Base-by-base conservation (phyloP, 768 basidiomycete genomes). In the Sporobolomyces pararoseus region DNA sequence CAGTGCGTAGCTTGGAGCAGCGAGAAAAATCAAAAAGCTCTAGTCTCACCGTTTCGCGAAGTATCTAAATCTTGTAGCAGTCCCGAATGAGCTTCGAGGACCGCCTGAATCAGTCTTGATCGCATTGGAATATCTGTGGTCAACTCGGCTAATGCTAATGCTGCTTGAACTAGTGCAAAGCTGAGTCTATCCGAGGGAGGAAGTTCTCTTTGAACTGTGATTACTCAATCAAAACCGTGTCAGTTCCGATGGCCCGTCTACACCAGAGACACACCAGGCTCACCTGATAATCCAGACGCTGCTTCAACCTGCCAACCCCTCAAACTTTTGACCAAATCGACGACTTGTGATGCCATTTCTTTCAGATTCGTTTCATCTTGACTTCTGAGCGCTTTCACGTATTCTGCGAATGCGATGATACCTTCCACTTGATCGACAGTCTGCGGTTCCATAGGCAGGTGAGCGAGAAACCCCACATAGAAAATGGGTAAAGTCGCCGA, bases 151-250 rank as follows among this genome's bases (percentile, higher is more conserved):
- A 91, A 81, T 60, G 85, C 83, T 52, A 94, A 82, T 12, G 91
- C 81, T 16, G 90, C 88, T 6, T 88, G 88, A 29, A 90, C 84
- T 5, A 87, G 90, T 1, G 88, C 86, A 76, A 83, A 89, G 2
- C 89, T 87, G 47, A 94, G 84, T 27, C 46, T 61, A 19, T 60
- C 58, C 25, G 21, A 17, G 2, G 42, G 10, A 42, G 55, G 37
- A 29, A 21, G 5, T 4, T 47, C 58, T 42, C n/a, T 7, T 27
- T 19, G 21, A n/a, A n/a, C 35, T 42, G 29, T 7, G n/a, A 25
- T n/a, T n/a, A n/a, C 5, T 23, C 6, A 14, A 39, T 39, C 27
- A 35, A 13, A 19, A 23, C 25, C 37, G 9, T 17, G 35, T 34
- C 54, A 55, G 35, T 4, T 34, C 34, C 12, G 31, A 9, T n/a